Percentiles rank a stretch among this genome's conserved stretches.
These are phyloP conservation scores for Strigomonas culicis DNA, from an alignment of 208 protist species.

Conservation along the genomic window DNA sequence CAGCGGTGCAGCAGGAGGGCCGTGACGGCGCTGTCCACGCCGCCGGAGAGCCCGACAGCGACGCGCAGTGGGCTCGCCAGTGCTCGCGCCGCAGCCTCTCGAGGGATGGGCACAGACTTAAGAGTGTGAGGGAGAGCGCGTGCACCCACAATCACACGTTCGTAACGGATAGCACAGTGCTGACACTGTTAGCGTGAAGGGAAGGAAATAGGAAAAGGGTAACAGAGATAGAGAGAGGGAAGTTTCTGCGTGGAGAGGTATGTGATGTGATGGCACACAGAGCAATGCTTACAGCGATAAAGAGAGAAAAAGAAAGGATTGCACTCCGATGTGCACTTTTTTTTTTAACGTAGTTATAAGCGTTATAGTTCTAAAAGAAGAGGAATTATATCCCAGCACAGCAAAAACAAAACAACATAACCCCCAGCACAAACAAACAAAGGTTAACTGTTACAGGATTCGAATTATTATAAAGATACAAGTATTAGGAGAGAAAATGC, in stretches of 20 bases:
- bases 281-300: neutral
- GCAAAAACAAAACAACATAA: no score
- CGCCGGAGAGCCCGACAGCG: conserved; percentile 71
- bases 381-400: no score
- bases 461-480: conserved; percentile 2
- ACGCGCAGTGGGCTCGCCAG: conserved; percentile 24
- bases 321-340: neutral
- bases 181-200: no score
- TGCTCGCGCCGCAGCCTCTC: neutral
- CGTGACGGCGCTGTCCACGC: conserved; percentile 75
- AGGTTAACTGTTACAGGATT: no score
- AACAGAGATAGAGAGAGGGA: neutral
- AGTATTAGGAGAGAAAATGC: neutral
- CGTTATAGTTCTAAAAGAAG: no score
- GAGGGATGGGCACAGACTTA: no score
- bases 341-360: no score
- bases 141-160: no score
- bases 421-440: no score
- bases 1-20: conserved; percentile 61
- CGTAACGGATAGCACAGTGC: no score
- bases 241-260: no score
- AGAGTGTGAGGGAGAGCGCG: neutral
- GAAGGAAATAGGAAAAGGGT: neutral
- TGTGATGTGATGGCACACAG: no score
- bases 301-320: neutral